Conservation (phyloP, 495 filamentous ascomycete genomes). For the Stereocaulon alpinum region DNA sequence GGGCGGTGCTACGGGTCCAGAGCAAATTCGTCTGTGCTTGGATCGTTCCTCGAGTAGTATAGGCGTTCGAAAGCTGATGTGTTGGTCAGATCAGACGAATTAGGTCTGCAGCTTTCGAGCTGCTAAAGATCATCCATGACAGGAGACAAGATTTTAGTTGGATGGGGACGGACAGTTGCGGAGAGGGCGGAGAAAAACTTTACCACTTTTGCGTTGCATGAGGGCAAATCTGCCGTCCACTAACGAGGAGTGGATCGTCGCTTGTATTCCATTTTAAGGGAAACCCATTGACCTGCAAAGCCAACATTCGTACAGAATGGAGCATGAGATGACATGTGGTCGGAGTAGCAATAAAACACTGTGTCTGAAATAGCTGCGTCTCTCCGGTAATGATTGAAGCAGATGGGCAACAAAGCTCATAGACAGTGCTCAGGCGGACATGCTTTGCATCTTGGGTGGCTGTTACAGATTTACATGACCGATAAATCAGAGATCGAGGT, state of each 20-base stretch:
- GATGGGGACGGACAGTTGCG: neutral
- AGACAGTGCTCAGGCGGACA: no score
- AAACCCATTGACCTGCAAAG: neutral
- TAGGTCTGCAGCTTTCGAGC: no score
- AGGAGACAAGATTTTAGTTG: neutral
- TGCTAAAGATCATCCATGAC: no score
- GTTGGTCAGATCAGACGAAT: no score
- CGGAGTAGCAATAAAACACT: neutral
- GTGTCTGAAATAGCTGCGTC: neutral
- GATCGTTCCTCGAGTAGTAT: no score
- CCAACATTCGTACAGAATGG: neutral
- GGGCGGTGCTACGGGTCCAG: neutral
- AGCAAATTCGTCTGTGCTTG: neutral
- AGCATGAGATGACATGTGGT: neutral
- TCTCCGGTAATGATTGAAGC: no score
- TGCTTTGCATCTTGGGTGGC: no score
- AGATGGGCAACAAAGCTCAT: no score
- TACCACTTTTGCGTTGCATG: neutral
- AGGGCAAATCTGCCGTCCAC: neutral
- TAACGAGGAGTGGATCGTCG: neutral
- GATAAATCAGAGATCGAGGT: no score
- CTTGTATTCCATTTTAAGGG: neutral
- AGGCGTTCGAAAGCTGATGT: no score
- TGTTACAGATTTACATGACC: no score
- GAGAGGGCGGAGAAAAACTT: no score